These are phyloP conservation scores for Coniochaeta hoffmannii DNA, from an alignment of 2,329 filamentous ascomycete genomes.

Conservation along the genomic window DNA sequence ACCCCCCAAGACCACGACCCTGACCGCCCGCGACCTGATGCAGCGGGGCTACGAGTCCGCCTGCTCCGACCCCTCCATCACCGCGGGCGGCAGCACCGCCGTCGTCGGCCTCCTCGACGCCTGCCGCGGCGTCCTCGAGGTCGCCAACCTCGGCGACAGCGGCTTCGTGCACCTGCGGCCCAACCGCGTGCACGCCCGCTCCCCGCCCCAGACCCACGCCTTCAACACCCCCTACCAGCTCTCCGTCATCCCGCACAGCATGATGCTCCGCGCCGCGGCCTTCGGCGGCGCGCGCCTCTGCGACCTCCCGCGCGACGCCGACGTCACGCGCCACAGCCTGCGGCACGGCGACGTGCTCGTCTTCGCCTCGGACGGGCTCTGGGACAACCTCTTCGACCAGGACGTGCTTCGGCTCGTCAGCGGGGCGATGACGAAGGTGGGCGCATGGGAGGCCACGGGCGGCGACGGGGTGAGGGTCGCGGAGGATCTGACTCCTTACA, in stretches of 20 bases:
- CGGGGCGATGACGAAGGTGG: conserved; percentile 62
- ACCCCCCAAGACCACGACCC: conserved; percentile 20
- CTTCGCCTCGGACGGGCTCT: conserved; percentile 89
- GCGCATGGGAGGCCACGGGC: conserved; percentile 62
- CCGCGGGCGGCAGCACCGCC: conserved; percentile 85
- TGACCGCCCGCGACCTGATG: conserved; percentile 64
- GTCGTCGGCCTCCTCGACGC: conserved; percentile 69
- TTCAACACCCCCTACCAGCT: conserved; percentile 98
- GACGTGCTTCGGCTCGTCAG: conserved; percentile 79
- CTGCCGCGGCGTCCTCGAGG: conserved; percentile 67
- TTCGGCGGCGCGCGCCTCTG: conserved; percentile 78
- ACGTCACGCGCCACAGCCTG: conserved; percentile 66
- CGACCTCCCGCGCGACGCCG: conserved; percentile 78
- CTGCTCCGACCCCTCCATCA: conserved; percentile 63
- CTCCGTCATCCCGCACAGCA: conserved; percentile 73
- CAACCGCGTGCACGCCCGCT: conserved; percentile 77
- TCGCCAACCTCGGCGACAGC: conserved; percentile 93
- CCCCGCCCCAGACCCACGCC: conserved; percentile 83
- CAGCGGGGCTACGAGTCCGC: conserved; percentile 79
- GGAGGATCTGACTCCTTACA: conserved; percentile 48
- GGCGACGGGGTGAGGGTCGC: conserved; percentile 56
- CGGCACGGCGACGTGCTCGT: conserved; percentile 90
- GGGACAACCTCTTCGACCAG: conserved; percentile 90
- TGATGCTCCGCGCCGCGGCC: conserved; percentile 70
- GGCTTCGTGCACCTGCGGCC: conserved; percentile 83